These are phyloP conservation scores for Fusarium buxicola DNA, from an alignment of 2,329 filamentous ascomycete species.

Conservation along the genomic window DNA sequence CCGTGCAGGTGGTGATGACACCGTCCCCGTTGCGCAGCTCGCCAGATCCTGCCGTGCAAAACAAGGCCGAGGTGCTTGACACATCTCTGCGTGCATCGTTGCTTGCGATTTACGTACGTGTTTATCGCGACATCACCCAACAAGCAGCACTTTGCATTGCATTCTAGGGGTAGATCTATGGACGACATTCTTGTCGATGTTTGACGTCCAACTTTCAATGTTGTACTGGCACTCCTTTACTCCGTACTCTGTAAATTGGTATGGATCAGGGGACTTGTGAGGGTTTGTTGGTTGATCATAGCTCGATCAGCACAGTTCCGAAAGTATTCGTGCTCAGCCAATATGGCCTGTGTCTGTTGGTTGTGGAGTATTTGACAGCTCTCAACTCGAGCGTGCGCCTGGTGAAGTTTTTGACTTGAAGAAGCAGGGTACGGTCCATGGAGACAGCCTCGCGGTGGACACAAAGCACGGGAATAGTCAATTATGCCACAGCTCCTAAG, in stretches of 20 bases:
- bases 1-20: constrained; percentile 12
- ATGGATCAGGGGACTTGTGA: constrained; percentile 4
- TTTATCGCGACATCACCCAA: constrained; percentile 7
- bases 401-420: not conserved
- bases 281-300: constrained; percentile 19
- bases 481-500: too few relatives aligned
- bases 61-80: not conserved
- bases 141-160: constrained; percentile 29
- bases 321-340: constrained; percentile 9
- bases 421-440: too few relatives aligned
- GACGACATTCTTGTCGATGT: constrained; percentile 6
- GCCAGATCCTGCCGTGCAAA: constrained; percentile 4
- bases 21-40: constrained; percentile 16
- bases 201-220: not conserved
- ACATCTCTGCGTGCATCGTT: constrained; percentile 6
- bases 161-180: constrained; percentile 4
- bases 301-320: constrained; percentile 23
- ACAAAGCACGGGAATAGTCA: too few relatives aligned
- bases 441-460: too few relatives aligned
- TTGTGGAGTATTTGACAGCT: constrained; percentile 5
- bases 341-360: constrained; percentile 21
- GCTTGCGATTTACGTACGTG: constrained; percentile 11
- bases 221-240: not conserved
- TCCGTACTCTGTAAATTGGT: constrained; percentile 1
- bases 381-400: constrained; percentile 21